Evolutionary conservation across 2,329 filamentous ascomycete genomes (phyloP).

Genomic region (Aspergillus melleus): DNA sequence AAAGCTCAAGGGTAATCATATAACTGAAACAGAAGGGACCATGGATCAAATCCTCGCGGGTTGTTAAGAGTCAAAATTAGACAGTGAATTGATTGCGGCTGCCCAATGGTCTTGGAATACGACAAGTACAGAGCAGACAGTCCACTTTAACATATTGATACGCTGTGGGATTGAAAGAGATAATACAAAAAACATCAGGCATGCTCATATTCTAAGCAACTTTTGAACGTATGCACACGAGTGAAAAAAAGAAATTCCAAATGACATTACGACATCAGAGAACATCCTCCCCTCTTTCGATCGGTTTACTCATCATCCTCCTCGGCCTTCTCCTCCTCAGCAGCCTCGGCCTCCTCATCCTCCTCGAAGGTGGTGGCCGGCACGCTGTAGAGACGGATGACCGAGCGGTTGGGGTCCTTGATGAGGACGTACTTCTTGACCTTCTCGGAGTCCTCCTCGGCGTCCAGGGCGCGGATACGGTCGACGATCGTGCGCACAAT

Average conservation of each 20-base stretch:
- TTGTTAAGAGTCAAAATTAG: no score
- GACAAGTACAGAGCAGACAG: no score
- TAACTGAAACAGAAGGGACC: no score
- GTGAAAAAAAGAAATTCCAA: conserved; percentile 13
- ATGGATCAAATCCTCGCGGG: no score
- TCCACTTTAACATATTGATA: no score
- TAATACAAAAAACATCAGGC: background rate
- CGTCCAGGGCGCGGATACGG: conserved; percentile 56
- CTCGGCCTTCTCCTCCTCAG: conserved; percentile 56
- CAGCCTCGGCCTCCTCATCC: conserved; percentile 66
- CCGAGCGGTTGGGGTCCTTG: conserved; percentile 95
- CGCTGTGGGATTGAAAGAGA: background rate
- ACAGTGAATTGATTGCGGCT: no score
- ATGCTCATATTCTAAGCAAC: conserved; percentile 4
- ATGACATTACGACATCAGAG: conserved; percentile 19
- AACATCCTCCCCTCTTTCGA: conserved; percentile 9
- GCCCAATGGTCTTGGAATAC: no score
- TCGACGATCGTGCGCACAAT: conserved; percentile 98
- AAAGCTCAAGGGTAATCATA: no score
- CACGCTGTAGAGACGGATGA: conserved; percentile 89
- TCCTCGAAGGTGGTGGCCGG: conserved; percentile 88
- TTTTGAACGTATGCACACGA: conserved; percentile 8
- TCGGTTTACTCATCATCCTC: conserved; percentile 48
- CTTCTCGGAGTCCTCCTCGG: conserved; percentile 43
- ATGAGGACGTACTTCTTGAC: conserved; percentile 56